These are phyloP conservation scores for Amanita rubescens DNA, from an alignment of 768 basidiomycete genomes.

Conservation along the genomic window DNA sequence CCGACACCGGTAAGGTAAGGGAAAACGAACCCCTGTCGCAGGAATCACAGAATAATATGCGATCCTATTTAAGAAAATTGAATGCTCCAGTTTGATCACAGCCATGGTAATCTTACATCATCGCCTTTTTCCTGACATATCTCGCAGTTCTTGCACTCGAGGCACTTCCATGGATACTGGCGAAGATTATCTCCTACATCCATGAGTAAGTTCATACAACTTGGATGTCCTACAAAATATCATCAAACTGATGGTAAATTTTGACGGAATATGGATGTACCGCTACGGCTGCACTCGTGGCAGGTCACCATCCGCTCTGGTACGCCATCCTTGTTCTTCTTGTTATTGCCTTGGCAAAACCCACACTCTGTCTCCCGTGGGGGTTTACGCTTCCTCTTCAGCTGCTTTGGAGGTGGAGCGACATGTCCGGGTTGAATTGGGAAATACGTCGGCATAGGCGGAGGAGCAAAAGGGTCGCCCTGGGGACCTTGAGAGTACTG, in stretches of 20 bases:
- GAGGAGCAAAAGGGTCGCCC: slow-evolving; percentile 78
- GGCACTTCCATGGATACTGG: slow-evolving; percentile 80
- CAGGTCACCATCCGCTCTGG: slow-evolving; percentile 74
- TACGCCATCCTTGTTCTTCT: slow-evolving; percentile 46
- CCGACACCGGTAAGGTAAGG: not conserved
- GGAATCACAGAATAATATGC: slow-evolving; percentile 85
- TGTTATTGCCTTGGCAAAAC: slow-evolving; percentile 66
- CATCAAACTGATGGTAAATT: slow-evolving; percentile 5
- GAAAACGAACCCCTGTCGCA: slow-evolving; percentile 75
- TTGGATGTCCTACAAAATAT: slow-evolving; percentile 63
- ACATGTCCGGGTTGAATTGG: slow-evolving; percentile 38
- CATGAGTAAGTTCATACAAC: slow-evolving; percentile 66
- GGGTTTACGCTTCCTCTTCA: slow-evolving; percentile 38
- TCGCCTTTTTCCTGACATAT: slow-evolving; percentile 79
- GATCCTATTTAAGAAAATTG: slow-evolving; percentile 38
- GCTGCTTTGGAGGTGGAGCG: slow-evolving; percentile 35
- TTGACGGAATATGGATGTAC: slow-evolving; percentile 29
- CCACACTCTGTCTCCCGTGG: slow-evolving; percentile 63
- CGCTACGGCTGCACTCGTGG: slow-evolving; percentile 74
- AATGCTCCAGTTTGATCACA: slow-evolving; percentile 7
- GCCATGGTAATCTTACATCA: slow-evolving; percentile 54
- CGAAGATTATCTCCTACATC: slow-evolving; percentile 54
- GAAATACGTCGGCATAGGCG: slow-evolving; percentile 43
- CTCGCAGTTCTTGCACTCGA: slow-evolving; percentile 90
- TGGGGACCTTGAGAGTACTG: slow-evolving; percentile 72